Evolutionary conservation across 2,329 filamentous ascomycete species (phyloP), one percentile per base, ranked within the genome.

Genomic region (Triangularia verruculosa): DNA sequence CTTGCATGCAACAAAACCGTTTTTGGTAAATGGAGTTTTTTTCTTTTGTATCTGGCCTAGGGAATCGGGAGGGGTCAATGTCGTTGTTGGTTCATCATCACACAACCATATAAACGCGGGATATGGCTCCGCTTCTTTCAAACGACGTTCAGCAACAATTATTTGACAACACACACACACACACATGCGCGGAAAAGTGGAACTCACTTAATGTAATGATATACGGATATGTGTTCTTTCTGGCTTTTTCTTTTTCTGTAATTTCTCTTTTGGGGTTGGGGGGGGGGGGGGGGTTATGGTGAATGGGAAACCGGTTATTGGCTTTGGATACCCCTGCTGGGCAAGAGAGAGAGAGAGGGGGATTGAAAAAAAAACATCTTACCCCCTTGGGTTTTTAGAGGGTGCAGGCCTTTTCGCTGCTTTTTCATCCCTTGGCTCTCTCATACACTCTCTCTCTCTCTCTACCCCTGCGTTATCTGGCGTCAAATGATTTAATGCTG

Each of bases 191-290:
- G 34, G 22, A 34, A 58, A 58, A 34, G 32, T 27, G 56, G n/a
- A n/a, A 34, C 17, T 58, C 57, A 43, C 20, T 58, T 58, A 64
- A 65, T 67, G 64, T 67, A 66, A 66, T 66, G 64, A 67, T 66
- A 67, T 43, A 66, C 25, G 64, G 66, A 25, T 39, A 32, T 43
- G 20, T 39, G 28, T 30, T 59, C 57, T 61, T 57, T 25, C 27
- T 15, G 34, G 34, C 25, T 20, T 58, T 34, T 59, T 53, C 27
- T 61, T 61, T 62, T 54, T 27, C 17, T 9, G 25, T 13, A n/a
- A n/a, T 57, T 59, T 64, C 58, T 64, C 15, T 53, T 57, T 32
- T 54, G 13, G 28, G 7, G n/a, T n/a, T 30, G 54, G 30, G 11
- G 1, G 15, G 39, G 7, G n/a, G 17, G 43, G 54, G 30, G 11